Percentiles rank a stretch among this genome's conserved stretches.
Conservation (phyloP, 805 yeast genomes). For the Hanseniaspora singularis region DNA sequence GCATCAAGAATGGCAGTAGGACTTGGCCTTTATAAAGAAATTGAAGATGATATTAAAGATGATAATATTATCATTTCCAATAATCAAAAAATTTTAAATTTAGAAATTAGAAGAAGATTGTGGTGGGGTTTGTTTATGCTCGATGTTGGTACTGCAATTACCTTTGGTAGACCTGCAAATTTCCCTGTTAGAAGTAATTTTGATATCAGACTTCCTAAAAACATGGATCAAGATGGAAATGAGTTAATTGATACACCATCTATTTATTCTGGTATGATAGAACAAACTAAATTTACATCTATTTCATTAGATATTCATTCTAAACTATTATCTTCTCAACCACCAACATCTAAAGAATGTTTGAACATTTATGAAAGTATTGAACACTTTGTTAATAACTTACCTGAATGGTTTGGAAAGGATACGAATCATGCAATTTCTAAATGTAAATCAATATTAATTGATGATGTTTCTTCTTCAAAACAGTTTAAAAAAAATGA, state of each 20-base stretch:
- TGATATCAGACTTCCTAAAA: constrained; percentile 40
- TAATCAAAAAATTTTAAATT: constrained; percentile 22
- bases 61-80: background rate
- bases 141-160: constrained; percentile 52
- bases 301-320: constrained; percentile 40
- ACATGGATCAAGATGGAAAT: constrained; percentile 33
- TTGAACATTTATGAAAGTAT: constrained; percentile 37
- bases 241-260: constrained; percentile 33
- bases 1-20: constrained; percentile 58
- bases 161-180: constrained; percentile 53
- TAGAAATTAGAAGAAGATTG: constrained; percentile 46
- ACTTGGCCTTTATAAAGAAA: constrained; percentile 49
- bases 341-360: constrained; percentile 35
- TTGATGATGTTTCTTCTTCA: background rate
- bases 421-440: constrained; percentile 22
- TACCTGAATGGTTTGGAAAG: constrained; percentile 41
- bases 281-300: constrained; percentile 40
- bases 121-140: constrained; percentile 61
- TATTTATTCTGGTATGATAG: constrained; percentile 45
- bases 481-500: background rate
- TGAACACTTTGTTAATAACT: constrained; percentile 30
- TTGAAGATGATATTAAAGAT: constrained; percentile 21
- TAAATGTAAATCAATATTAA: background rate
- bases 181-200: constrained; percentile 35
- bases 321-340: constrained; percentile 36